phyloP scores from a whole-genome alignment of 495 filamentous ascomycete species.

The Thermothielavioides terrestris region DNA sequence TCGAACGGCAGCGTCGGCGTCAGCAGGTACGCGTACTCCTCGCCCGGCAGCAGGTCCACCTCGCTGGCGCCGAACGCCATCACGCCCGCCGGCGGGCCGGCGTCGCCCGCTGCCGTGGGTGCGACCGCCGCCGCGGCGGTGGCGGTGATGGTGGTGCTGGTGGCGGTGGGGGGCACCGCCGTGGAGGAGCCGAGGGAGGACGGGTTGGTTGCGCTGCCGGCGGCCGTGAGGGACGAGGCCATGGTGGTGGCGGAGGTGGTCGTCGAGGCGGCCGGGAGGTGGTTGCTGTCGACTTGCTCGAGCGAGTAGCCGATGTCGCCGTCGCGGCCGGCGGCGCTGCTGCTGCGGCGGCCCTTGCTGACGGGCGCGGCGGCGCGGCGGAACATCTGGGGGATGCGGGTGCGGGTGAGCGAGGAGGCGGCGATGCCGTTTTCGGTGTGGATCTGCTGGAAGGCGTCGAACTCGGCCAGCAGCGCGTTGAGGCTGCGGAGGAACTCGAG shows the following conservation, averaged over 20 bases:
- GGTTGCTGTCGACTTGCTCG: constrained; percentile 24
- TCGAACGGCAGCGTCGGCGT: constrained; percentile 95
- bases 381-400: constrained; percentile 82
- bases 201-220: no score
- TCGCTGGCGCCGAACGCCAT: constrained; percentile 39
- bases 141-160: no score
- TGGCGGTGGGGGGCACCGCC: background rate
- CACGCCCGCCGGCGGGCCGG: constrained; percentile 25
- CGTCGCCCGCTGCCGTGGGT: background rate
- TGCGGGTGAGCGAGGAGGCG: constrained; percentile 62
- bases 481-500: constrained; percentile 81
- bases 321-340: constrained; percentile 40
- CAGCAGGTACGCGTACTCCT: constrained; percentile 80
- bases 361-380: constrained; percentile 48
- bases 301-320: constrained; percentile 11
- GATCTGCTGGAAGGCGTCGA: constrained; percentile 82
- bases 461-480: constrained; percentile 79
- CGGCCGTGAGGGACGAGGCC: background rate
- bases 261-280: no score
- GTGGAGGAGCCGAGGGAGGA: constrained; percentile 20
- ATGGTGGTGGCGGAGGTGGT: constrained; percentile 21
- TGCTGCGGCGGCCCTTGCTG: constrained; percentile 60
- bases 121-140: constrained; percentile 3
- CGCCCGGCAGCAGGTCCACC: constrained; percentile 50
- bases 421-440: constrained; percentile 68